Evolutionary conservation across 805 yeast species (phyloP), one percentile per base, ranked within the genome.

Genomic region (Priceomyces fermenticarens): DNA sequence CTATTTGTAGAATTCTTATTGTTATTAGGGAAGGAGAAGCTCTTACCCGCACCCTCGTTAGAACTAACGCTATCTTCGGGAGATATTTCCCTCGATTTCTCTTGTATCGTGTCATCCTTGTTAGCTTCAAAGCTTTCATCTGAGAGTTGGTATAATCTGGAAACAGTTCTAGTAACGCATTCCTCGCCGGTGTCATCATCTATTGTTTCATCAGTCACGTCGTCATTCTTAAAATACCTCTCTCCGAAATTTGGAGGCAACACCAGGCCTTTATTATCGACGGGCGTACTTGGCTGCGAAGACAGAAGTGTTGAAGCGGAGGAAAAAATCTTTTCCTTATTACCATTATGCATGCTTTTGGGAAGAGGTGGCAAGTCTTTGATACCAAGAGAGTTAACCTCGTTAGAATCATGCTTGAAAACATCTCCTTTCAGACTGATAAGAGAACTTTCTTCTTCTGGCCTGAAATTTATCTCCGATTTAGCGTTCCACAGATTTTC

Each of bases 1-100:
- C 53, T 49, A 37, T 67, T 69, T 10, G 75, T 69, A 20, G 67
- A 47, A 41, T 69, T 69, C 5, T 44, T 37, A 14, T 15, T 41
- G 36, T 58, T 52, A 36, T 67, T 67, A 9, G 75, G 75, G 47
- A 70, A 70, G 36, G 59, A 58, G 43, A 69, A 70, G 10, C 52
- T 42, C 30, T 51, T 57, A 0, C 74, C 74, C 1, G 54, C 50
- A 5, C 73, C 74, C 12, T 46, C 52, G 40, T 68, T 67, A 39
- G 64, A 65, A 16, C 12, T 16, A 17, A n/a, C 9, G 23, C 27
- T 11, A 16, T 32, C 11, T 12, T 20, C n/a, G 12, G n/a, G 25
- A 8, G 25, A 20, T 8, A 20, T 20, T 20, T 20, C 25, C 8
- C 25, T 20, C 8, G 8, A 20, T 20, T 20, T 8, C 25, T 20